Conservation (phyloP, 2,329 filamentous ascomycete species). For the Coleophoma eucalyptorum region DNA sequence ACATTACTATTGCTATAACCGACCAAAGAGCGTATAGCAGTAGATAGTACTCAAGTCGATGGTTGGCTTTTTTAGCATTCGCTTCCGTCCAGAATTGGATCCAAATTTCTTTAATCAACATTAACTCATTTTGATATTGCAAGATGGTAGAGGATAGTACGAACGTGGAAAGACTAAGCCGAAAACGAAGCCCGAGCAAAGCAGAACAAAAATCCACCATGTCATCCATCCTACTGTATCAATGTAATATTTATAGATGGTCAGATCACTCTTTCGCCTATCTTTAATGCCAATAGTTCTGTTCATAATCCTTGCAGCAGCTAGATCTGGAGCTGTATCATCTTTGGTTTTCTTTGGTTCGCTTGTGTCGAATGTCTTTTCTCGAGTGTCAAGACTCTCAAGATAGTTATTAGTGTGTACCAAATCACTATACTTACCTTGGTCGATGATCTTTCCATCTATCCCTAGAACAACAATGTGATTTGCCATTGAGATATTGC, state of each 20-base stretch:
- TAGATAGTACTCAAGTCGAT: conserved; percentile 2
- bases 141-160: conserved; percentile 4
- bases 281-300: neutral
- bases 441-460: conserved; percentile 26
- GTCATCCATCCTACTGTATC: conserved; percentile 10
- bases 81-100: conserved; percentile 24
- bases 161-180: conserved; percentile 3
- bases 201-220: conserved; percentile 3
- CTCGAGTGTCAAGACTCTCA: conserved; percentile 9
- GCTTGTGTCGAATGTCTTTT: neutral
- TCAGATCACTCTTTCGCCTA: conserved; percentile 16
- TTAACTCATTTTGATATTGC: conserved; percentile 19
- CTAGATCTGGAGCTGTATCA: conserved; percentile 1
- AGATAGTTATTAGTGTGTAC: conserved; percentile 26
- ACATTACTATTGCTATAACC: neutral
- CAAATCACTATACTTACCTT: conserved; percentile 30
- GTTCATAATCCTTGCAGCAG: neutral
- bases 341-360: conserved; percentile 17
- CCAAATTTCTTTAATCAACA: conserved; percentile 28
- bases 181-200: conserved; percentile 3
- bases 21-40: neutral
- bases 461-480: conserved; percentile 31
- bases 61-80: neutral
- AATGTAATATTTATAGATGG: conserved; percentile 21
- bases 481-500: conserved; percentile 33